Conservation (phyloP, 306 rosid genomes). For the Acacia acuminata region DNA sequence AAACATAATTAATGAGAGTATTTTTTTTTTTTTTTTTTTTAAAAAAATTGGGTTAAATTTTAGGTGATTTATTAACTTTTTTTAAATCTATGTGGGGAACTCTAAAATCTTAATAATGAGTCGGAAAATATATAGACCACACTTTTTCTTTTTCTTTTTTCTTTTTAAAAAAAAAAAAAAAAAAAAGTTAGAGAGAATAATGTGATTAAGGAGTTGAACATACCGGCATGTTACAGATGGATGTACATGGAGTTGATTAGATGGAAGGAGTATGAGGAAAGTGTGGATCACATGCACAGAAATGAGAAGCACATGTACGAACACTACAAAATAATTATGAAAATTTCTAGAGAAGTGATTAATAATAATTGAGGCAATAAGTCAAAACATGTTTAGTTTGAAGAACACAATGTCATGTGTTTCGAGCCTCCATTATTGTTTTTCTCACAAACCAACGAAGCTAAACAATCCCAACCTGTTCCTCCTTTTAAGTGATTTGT, state of each 20-base stretch:
- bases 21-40: too few species aligned
- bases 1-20: too few species aligned
- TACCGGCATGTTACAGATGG: neutral
- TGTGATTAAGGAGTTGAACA: neutral
- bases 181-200: neutral
- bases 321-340: neutral
- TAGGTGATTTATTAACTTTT: neutral
- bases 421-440: neutral
- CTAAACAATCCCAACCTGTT: neutral
- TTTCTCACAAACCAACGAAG: neutral
- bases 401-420: constrained; percentile 24
- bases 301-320: constrained; percentile 26
- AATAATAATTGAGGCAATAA: constrained; percentile 1
- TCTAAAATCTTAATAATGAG: neutral
- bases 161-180: too few species aligned
- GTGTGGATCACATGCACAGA: constrained; percentile 10
- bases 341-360: neutral
- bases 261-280: neutral
- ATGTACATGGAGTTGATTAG: too few species aligned
- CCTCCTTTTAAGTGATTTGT: neutral
- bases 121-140: neutral
- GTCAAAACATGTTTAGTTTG: constrained; percentile 18
- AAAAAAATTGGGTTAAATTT: too few species aligned
- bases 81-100: neutral
- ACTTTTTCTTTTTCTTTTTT: too few species aligned